Base-by-base conservation (phyloP, 129 eudicot species). In the Chrysanthemum lavandulifolium region DNA sequence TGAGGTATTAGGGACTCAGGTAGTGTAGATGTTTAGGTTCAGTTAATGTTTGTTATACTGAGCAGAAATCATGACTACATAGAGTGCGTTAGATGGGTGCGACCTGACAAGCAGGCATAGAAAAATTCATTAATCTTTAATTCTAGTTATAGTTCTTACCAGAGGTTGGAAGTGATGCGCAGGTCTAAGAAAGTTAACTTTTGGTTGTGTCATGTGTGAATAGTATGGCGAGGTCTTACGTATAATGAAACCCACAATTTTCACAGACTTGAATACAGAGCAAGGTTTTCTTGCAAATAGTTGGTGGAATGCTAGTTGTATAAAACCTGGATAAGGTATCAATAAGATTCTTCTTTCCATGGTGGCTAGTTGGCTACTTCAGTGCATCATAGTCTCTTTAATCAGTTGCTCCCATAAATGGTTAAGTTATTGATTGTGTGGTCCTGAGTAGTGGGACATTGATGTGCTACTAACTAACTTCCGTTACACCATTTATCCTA, bases 21-120 rank as follows among this genome's bases (percentile, higher is more conserved):
- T 13, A 61, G 65, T n/a, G 29, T 18, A 8, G 65, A 61, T 61
- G 45, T 25, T 19, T 61, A 36, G 73, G 73, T 25, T 18, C 25
- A 68, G 45, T 23, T 19, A 68, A 68, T 68, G 8, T 68, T 68
- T 50, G 11, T 10, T 13, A 50, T 23, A 27, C 25, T 0, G 23
- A 23, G 10, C 6, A 5, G 40, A 25, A 23, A 68, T 15, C 29
- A 23, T 48, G 59, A 47, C 25, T 49, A 67, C 6, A 13, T 21
- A 21, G 57, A n/a, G 16, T 12, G 58, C 16, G 50, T 13, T 48
- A 67, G 11, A 47, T 19, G 45, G 45, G 45, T 7, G 2, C 7
- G 10, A 40, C 45, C 10, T 40, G 10, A 40, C 45, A 40, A 40
- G 4, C 0, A 31, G 6, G 36, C 6, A 31, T 31, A 40, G 1